Percentiles rank a stretch among this genome's conserved stretches.
Evolutionary conservation across 2,329 filamentous ascomycete species (phyloP).

Genomic region (Aspergillus sp.): DNA sequence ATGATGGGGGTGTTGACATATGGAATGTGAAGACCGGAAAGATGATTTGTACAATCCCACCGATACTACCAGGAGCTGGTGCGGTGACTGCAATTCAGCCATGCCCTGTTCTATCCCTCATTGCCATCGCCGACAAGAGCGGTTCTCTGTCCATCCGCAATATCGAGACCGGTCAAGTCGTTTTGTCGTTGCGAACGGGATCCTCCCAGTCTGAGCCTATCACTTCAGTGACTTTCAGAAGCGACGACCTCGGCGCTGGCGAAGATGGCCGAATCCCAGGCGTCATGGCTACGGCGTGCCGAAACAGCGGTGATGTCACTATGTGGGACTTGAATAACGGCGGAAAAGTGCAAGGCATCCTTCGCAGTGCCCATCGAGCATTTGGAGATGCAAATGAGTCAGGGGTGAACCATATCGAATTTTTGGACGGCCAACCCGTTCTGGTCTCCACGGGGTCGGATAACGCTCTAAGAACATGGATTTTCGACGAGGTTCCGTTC

Average conservation of each 20-base stretch:
- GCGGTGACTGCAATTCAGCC: conserved; percentile 85
- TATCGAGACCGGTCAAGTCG: conserved; percentile 70
- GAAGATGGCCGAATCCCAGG: conserved; percentile 81
- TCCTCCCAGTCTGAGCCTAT: conserved; percentile 62
- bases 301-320: conserved; percentile 79
- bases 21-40: conserved; percentile 96
- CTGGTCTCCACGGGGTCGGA: conserved; percentile 88
- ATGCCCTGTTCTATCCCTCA: conserved; percentile 76
- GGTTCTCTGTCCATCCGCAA: conserved; percentile 80
- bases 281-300: conserved; percentile 89
- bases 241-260: conserved; percentile 82
- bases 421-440: conserved; percentile 83
- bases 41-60: conserved; percentile 83
- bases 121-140: conserved; percentile 82
- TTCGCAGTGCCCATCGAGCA: conserved; percentile 79
- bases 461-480: conserved; percentile 94
- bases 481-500: conserved; percentile 90
- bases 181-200: conserved; percentile 68
- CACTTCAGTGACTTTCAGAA: conserved; percentile 84
- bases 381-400: conserved; percentile 57
- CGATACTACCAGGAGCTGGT: conserved; percentile 69
- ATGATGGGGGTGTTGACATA: conserved; percentile 88
- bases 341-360: conserved; percentile 78
- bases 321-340: conserved; percentile 95
- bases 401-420: conserved; percentile 84